Conservation (phyloP, 169 alveolate genomes). For the Eimeria praecox region DNA sequence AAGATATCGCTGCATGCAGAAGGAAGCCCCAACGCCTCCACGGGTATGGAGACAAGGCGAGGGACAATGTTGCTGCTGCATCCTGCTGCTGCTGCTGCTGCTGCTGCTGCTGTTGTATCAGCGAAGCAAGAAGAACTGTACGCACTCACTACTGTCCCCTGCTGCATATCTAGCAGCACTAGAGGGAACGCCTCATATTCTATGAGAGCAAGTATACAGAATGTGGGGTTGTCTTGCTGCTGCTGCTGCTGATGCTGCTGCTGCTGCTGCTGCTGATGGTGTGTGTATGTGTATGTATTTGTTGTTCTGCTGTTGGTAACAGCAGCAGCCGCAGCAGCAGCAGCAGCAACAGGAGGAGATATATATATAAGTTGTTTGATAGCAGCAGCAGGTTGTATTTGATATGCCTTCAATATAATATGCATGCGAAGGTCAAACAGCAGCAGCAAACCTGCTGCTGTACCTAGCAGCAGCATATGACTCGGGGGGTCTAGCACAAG, state of each 20-base stretch:
- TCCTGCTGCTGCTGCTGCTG: slow-evolving; percentile 17
- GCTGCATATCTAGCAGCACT: slow-evolving; percentile 44
- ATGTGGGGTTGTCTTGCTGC: neutral
- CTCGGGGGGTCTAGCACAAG: slow-evolving; percentile 21
- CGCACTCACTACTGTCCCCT: slow-evolving; percentile 11
- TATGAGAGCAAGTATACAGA: slow-evolving; percentile 63
- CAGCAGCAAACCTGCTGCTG: slow-evolving; percentile 70
- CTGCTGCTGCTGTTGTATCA: slow-evolving; percentile 29
- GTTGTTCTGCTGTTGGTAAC: neutral
- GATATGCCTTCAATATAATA: slow-evolving; percentile 62
- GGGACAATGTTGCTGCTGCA: neutral
- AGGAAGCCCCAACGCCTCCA: neutral
- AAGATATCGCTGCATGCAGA: neutral
- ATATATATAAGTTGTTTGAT: slow-evolving; percentile 1
- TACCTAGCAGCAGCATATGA: slow-evolving; percentile 54
- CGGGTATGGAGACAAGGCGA: neutral
- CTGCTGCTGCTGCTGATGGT: neutral
- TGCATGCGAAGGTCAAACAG: slow-evolving; percentile 78
- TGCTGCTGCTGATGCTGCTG: neutral
- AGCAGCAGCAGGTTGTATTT: slow-evolving; percentile 18
- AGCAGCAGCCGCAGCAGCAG: slow-evolving; percentile 36
- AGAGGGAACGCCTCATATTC: slow-evolving; percentile 42
- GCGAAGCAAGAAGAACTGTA: slow-evolving; percentile 16
- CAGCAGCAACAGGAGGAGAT: slow-evolving; percentile 35
- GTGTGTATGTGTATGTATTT: neutral